Evolutionary conservation across 495 filamentous ascomycete species (phyloP).

Genomic region (Penicillium silybi): DNA sequence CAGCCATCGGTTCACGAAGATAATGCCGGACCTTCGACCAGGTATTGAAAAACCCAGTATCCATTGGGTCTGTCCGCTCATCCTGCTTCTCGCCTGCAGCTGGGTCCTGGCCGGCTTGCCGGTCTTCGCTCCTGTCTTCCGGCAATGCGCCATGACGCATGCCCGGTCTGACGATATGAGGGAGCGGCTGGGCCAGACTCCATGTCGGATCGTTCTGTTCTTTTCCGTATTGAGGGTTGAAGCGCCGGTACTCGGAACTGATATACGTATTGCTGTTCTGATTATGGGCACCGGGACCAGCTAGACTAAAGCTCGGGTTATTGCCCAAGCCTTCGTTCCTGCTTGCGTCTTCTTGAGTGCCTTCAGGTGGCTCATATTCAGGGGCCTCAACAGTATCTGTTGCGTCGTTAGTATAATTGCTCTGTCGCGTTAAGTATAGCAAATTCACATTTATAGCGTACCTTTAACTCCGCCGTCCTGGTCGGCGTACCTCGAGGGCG

Average conservation of each 20-base stretch:
- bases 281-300: constrained; percentile 7
- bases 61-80: neutral
- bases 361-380: constrained; percentile 8
- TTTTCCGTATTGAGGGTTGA: constrained; percentile 4
- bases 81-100: neutral
- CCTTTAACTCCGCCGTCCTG: too few species aligned
- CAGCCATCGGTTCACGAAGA: constrained; percentile 19
- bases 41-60: constrained; percentile 16
- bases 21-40: constrained; percentile 20
- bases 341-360: constrained; percentile 15
- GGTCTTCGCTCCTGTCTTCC: constrained; percentile 7
- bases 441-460: too few species aligned
- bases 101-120: neutral
- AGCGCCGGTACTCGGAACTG: too few species aligned
- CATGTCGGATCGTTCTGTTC: neutral
- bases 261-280: constrained; percentile 6
- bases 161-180: constrained; percentile 10
- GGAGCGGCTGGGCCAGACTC: constrained; percentile 6
- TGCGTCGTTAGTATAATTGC: neutral
- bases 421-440: too few species aligned
- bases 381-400: constrained; percentile 3
- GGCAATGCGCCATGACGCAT: constrained; percentile 13
- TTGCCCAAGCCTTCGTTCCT: constrained; percentile 9
- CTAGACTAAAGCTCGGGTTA: constrained; percentile 12
- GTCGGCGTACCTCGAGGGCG: too few species aligned